These are phyloP conservation scores for Ustilago hordei DNA, from an alignment of 1,284 basidiomycete species.

Conservation along the genomic window DNA sequence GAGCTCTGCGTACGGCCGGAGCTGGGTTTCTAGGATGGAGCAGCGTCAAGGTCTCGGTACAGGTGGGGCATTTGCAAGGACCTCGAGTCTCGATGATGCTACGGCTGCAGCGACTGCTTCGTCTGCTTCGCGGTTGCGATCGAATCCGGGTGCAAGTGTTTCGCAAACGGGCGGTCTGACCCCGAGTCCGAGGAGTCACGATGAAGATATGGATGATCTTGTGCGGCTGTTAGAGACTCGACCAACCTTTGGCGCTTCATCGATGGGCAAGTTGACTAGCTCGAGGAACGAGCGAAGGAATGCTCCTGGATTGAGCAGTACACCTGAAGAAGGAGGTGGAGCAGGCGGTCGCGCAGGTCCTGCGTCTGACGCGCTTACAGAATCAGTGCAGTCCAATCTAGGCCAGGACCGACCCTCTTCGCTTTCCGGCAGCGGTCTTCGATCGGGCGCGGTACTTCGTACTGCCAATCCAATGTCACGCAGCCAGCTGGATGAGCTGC, in stretches of 20 bases:
- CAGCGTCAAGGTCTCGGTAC: constrained; percentile 51
- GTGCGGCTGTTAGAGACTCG: constrained; percentile 52
- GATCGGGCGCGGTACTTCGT: constrained; percentile 24
- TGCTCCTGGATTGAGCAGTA: constrained; percentile 37
- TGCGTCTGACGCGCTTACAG: constrained; percentile 23
- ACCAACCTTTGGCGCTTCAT: constrained; percentile 36
- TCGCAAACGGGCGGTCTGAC: constrained; percentile 23
- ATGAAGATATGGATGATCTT: constrained; percentile 60
- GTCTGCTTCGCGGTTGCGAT: constrained; percentile 29
- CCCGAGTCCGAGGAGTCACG: constrained; percentile 50
- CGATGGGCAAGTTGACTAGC: constrained; percentile 28
- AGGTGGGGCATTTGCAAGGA: constrained; percentile 41
- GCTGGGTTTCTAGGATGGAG: constrained; percentile 58
- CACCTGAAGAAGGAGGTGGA: constrained; percentile 35
- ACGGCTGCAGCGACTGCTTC: constrained; percentile 31
- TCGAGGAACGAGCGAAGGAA: constrained; percentile 28
- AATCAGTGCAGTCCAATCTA: constrained; percentile 32
- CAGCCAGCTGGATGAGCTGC: constrained; percentile 60
- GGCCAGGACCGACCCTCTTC: constrained; percentile 27
- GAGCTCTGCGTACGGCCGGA: constrained; percentile 44
- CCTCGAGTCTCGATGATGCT: constrained; percentile 43
- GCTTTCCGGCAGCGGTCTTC: constrained; percentile 30
- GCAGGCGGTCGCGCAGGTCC: background rate
- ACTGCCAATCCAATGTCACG: constrained; percentile 43
- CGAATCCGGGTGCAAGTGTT: constrained; percentile 7